phyloP scores from a whole-genome alignment of 2,329 filamentous ascomycete genomes.

The Xylaria arbuscula region DNA sequence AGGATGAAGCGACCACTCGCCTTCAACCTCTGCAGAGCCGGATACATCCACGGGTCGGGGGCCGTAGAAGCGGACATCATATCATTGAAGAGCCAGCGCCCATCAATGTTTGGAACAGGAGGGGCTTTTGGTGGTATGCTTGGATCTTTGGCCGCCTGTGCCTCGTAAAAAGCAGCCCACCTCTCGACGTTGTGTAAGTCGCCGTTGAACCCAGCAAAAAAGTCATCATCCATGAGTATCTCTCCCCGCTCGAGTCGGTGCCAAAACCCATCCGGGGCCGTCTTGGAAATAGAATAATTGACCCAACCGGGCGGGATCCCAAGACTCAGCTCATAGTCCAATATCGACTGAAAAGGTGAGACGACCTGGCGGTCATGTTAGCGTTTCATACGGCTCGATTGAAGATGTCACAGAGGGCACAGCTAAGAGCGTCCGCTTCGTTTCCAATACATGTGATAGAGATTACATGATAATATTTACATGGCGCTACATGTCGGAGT shows the following conservation, averaged over 20 bases:
- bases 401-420: not conserved
- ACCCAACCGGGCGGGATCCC: conserved; percentile 89
- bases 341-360: conserved; percentile 91
- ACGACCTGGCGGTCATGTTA: conserved; percentile 69
- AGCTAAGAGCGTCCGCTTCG: not conserved
- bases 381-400: not conserved
- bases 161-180: conserved; percentile 75
- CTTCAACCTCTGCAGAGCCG: conserved; percentile 77
- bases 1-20: conserved; percentile 74
- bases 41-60: conserved; percentile 89
- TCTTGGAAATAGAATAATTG: conserved; percentile 86
- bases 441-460: not conserved
- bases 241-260: conserved; percentile 88
- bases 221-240: conserved; percentile 77
- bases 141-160: conserved; percentile 57
- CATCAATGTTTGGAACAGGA: conserved; percentile 78
- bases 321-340: conserved; percentile 84
- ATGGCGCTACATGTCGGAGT: not conserved
- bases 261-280: conserved; percentile 84
- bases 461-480: not conserved
- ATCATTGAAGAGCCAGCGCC: conserved; percentile 82
- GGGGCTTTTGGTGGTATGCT: conserved; percentile 60
- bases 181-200: conserved; percentile 75
- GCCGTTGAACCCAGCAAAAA: conserved; percentile 78
- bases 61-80: conserved; percentile 83